A percentile compares a stretch with the other conserved stretches of the same genome.
phyloP scores from a whole-genome alignment of 768 basidiomycete genomes.

The Tricholoma flavovirens region DNA sequence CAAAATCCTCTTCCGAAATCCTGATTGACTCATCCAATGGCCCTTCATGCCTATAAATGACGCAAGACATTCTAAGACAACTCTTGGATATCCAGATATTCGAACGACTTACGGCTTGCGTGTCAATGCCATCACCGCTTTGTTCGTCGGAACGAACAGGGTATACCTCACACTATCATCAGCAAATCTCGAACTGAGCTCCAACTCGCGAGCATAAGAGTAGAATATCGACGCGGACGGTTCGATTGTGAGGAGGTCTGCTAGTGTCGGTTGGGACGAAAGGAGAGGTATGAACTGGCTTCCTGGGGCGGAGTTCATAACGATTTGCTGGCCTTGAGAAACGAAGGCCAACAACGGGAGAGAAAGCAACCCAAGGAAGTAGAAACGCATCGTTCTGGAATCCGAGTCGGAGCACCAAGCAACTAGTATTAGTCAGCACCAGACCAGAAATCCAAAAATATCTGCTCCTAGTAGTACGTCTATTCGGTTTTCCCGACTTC shows the following conservation, averaged over 20 bases:
- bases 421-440: background rate
- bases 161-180: constrained; percentile 39
- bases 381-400: constrained; percentile 26
- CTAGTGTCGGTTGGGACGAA: constrained; percentile 48
- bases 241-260: constrained; percentile 77
- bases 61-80: background rate
- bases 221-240: constrained; percentile 75
- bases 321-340: constrained; percentile 29
- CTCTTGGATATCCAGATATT: background rate
- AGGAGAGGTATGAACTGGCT: constrained; percentile 31
- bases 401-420: background rate
- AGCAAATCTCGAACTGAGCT: constrained; percentile 48
- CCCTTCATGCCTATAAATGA: constrained; percentile 52
- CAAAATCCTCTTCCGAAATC: constrained; percentile 65
- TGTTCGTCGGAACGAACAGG: constrained; percentile 80
- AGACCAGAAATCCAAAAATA: no score
- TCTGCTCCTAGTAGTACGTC: no score
- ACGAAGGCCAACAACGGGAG: constrained; percentile 26
- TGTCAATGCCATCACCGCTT: constrained; percentile 75
- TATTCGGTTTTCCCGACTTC: no score
- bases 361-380: constrained; percentile 24
- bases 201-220: constrained; percentile 71
- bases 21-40: constrained; percentile 36
- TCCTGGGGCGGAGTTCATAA: constrained; percentile 17
- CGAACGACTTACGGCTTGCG: constrained; percentile 70